phyloP scores from a whole-genome alignment of 331 rosid species.

The Spiraea crenata region DNA sequence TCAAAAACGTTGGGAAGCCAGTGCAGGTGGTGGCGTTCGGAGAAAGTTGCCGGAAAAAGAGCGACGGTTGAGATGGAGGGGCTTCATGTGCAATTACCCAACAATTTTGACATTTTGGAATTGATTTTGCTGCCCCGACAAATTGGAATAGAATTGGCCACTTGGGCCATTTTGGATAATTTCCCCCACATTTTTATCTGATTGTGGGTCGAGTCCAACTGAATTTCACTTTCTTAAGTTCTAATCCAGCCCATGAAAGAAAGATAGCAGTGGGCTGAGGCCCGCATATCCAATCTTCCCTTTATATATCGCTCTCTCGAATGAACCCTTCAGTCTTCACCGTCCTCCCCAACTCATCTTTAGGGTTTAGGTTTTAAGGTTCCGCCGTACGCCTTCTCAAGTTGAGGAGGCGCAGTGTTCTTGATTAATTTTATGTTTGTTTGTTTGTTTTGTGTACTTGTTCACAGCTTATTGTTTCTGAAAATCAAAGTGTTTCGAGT shows the following conservation, averaged over 20 bases:
- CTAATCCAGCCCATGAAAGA: neutral
- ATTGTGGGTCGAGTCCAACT: neutral
- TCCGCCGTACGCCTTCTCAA: neutral
- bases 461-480: neutral
- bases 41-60: no score
- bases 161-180: no score
- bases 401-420: neutral
- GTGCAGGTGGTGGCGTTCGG: no score
- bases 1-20: no score
- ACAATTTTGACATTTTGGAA: no score
- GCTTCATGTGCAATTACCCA: no score
- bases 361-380: neutral
- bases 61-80: no score
- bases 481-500: neutral
- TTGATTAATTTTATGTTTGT: rapidly evolving
- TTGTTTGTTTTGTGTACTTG: no score
- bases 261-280: neutral
- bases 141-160: no score
- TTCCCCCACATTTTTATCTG: neutral
- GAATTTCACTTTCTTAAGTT: neutral
- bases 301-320: neutral
- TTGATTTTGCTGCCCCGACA: no score
- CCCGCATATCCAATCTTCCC: neutral
- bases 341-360: neutral
- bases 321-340: neutral